Conservation (phyloP, 1,284 basidiomycete species). For the Malassezia sympodialis region DNA sequence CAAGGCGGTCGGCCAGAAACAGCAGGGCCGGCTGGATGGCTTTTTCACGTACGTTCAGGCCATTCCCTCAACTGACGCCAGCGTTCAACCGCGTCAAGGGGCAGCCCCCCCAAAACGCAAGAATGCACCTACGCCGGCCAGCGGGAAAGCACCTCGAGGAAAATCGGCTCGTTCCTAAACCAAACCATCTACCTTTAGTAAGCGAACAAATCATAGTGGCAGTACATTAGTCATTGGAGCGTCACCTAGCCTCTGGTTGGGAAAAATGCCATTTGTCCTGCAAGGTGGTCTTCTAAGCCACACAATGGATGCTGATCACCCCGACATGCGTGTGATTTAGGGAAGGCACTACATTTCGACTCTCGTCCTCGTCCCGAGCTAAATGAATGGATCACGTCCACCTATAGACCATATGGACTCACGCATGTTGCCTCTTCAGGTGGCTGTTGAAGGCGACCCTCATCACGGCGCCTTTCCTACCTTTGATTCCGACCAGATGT, state of each 20-base stretch:
- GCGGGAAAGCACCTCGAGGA: neutral
- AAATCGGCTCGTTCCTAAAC: neutral
- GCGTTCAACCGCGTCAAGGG: neutral
- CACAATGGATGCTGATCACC: neutral
- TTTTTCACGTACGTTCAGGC: conserved; percentile 59
- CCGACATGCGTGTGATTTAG: neutral
- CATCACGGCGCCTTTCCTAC: neutral
- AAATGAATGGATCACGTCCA: neutral
- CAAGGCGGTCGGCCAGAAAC: conserved; percentile 78
- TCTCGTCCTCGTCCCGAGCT: neutral
- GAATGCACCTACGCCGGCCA: neutral
- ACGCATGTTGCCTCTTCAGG: neutral
- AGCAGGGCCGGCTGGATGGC: conserved; percentile 88
- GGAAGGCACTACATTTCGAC: neutral
- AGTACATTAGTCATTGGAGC: neutral
- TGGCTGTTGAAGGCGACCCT: neutral
- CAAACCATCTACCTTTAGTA: neutral
- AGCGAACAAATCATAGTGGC: neutral
- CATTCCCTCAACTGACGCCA: neutral
- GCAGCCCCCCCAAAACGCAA: neutral
- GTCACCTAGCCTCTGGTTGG: neutral
- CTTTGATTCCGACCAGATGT: neutral
- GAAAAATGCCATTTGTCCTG: neutral
- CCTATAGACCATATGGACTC: neutral
- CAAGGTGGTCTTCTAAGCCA: neutral